Percentiles rank a stretch among this genome's conserved stretches.
These are phyloP conservation scores for Malus hybrid DNA, from an alignment of 331 rosid genomes.

Conservation along the genomic window DNA sequence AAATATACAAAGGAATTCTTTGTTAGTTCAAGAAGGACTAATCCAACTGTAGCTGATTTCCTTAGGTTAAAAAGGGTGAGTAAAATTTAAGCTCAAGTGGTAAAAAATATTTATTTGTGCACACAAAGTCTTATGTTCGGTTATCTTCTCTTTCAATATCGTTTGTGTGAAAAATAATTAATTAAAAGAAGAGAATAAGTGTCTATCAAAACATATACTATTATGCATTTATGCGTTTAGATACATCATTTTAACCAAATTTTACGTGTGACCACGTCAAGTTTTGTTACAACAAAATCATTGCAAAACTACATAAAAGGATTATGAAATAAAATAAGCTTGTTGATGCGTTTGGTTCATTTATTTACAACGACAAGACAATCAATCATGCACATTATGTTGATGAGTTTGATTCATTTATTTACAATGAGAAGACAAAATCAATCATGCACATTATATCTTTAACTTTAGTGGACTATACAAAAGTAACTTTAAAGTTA, in stretches of 20 bases:
- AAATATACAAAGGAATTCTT: neutral
- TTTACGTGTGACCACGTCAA: neutral
- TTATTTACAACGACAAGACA: no score
- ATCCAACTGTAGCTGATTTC: neutral
- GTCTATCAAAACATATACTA: neutral
- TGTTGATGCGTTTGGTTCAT: no score
- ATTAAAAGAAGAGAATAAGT: neutral
- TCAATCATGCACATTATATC: neutral
- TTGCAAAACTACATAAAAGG: neutral
- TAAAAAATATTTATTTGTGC: no score
- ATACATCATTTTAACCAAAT: neutral
- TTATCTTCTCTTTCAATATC: neutral
- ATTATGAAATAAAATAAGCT: neutral
- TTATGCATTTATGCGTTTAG: neutral
- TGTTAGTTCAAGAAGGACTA: neutral
- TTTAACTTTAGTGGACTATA: constrained; percentile 11
- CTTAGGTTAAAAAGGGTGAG: neutral
- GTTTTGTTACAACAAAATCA: neutral
- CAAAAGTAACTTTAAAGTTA: neutral
- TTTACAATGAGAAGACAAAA: constrained; percentile 15
- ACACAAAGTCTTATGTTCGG: neutral
- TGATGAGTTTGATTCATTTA: constrained; percentile 11
- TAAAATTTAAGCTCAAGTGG: neutral
- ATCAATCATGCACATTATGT: no score
- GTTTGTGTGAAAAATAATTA: neutral